phyloP scores from a whole-genome alignment of 305 asterid genomes.

The Salvia sclarea region DNA sequence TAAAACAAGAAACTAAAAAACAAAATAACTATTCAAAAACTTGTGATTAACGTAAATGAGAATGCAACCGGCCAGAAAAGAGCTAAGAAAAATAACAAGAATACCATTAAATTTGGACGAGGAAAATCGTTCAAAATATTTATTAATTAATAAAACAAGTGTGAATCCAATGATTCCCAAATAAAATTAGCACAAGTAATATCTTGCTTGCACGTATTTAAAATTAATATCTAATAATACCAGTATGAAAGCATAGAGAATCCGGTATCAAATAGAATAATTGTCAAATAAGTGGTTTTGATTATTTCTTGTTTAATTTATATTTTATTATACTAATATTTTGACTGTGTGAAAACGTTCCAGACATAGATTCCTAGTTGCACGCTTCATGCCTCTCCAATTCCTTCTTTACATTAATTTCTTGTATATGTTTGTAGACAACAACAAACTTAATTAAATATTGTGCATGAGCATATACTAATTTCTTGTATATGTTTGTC shows the following conservation, averaged over 20 bases:
- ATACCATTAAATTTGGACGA: not conserved
- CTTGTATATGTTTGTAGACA: not conserved
- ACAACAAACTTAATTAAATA: not conserved
- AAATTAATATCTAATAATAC: not conserved
- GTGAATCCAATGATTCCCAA: slow-evolving; percentile 28
- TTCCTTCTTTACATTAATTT: not conserved
- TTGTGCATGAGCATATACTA: not conserved
- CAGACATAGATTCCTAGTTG: slow-evolving; percentile 25
- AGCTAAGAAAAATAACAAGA: slow-evolving; percentile 10
- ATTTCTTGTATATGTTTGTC: not conserved
- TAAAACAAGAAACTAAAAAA: not conserved
- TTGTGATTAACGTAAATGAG: slow-evolving; percentile 1
- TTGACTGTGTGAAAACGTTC: slow-evolving; percentile 26
- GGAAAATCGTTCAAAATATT: not conserved
- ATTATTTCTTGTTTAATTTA: not conserved
- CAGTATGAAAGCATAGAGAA: slow-evolving; percentile 29
- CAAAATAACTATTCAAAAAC: not conserved
- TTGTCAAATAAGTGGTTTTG: not conserved
- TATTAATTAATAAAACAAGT: slow-evolving; percentile 15
- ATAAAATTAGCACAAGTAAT: not conserved
- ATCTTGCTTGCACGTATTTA: slow-evolving; percentile 3
- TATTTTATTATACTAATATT: not conserved
- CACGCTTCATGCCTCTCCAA: slow-evolving; percentile 24
- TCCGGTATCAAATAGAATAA: not conserved
- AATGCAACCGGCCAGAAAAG: not conserved